Evolutionary conservation across 176 grass and related monocot genomes (phyloP).

Genomic region (Poa pratensis): DNA sequence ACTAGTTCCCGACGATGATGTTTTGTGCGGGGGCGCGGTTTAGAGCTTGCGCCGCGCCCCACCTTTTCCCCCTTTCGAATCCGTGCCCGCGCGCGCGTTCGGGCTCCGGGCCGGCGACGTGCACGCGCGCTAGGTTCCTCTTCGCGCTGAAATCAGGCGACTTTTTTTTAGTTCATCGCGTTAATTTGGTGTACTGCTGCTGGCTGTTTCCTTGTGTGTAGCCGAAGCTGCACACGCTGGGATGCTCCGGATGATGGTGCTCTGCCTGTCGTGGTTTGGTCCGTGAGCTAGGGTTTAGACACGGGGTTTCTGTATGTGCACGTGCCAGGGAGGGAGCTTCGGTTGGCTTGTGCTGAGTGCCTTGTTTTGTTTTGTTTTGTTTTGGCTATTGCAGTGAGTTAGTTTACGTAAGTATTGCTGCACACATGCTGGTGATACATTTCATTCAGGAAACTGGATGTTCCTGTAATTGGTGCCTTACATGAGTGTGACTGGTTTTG

Average conservation of each 20-base stretch:
- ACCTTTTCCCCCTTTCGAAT: background rate
- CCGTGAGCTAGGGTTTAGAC: conserved; percentile 10
- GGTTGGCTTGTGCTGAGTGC: background rate
- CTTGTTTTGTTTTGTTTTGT: background rate
- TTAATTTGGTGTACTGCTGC: background rate
- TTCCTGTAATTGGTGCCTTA: background rate
- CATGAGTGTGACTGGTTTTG: background rate
- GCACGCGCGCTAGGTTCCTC: background rate
- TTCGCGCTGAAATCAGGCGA: background rate
- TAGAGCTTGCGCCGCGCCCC: background rate
- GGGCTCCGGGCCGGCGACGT: background rate
- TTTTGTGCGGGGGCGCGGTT: no score
- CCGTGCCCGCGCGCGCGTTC: background rate
- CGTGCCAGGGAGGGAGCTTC: background rate
- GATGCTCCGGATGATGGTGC: background rate
- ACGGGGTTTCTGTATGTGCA: background rate
- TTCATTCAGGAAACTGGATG: background rate
- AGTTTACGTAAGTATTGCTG: background rate
- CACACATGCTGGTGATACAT: background rate
- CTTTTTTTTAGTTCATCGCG: background rate
- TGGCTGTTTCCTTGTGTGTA: background rate
- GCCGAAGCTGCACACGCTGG: no score
- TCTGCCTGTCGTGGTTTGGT: background rate
- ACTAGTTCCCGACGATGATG: background rate
- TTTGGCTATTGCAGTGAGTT: background rate